phyloP scores from a whole-genome alignment of 805 yeast genomes.

The Middelhovenomyces tepae region DNA sequence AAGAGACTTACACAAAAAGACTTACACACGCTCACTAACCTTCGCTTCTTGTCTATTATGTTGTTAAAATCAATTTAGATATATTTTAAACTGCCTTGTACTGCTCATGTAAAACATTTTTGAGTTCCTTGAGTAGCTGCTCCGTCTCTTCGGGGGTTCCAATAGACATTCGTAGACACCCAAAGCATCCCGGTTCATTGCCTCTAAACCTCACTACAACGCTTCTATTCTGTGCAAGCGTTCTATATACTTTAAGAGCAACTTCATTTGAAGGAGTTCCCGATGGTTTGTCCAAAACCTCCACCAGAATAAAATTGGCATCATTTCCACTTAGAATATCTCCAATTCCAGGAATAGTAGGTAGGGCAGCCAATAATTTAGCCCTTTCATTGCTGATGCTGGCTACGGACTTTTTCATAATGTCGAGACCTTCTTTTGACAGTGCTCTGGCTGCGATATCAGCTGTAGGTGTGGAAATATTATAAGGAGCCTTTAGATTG shows the following conservation, averaged over 20 bases:
- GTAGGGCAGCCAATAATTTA: conserved; percentile 44
- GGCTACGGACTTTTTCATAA: conserved; percentile 49
- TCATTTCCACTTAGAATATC: conserved; percentile 74
- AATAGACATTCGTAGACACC: conserved; percentile 77
- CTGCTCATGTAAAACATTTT: conserved; percentile 21
- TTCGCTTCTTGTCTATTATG: conserved; percentile 1
- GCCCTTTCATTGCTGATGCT: conserved; percentile 48
- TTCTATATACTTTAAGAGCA: conserved; percentile 59
- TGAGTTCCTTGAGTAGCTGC: conserved; percentile 43
- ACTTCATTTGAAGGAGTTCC: conserved; percentile 59
- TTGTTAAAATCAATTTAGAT: background rate
- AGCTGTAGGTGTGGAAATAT: conserved; percentile 75
- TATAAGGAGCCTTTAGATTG: conserved; percentile 93
- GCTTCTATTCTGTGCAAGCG: conserved; percentile 59
- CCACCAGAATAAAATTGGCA: conserved; percentile 75
- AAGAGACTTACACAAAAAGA: too few relatives aligned
- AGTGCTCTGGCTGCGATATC: conserved; percentile 70
- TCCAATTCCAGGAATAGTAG: conserved; percentile 55
- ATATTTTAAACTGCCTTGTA: background rate
- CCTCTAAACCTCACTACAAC: conserved; percentile 93
- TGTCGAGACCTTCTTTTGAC: conserved; percentile 41
- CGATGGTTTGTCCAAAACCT: conserved; percentile 47
- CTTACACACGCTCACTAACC: too few relatives aligned
- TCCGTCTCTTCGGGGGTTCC: conserved; percentile 77
- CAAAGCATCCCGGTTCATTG: conserved; percentile 77